Evolutionary conservation across 2,329 filamentous ascomycete species (phyloP), one percentile per base, ranked within the genome.

Genomic region (Delphinella strobiligena): DNA sequence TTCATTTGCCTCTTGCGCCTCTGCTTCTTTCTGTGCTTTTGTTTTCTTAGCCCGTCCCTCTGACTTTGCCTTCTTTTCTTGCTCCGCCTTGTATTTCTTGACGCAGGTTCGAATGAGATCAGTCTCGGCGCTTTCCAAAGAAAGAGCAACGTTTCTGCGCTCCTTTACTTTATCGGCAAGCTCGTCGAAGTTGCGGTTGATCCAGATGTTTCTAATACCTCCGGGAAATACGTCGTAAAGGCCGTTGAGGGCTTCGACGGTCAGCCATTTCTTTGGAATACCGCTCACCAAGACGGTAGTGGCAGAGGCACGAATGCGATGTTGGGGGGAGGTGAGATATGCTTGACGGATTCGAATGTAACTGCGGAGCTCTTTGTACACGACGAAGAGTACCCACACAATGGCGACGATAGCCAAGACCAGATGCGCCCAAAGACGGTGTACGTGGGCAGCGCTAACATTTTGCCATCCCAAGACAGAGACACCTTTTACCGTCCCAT

Each of bases 141-240:
- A 66, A 31, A 70, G 59, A 34, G 89, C 86, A 11, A 94, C 65
- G 7, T 72, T 63, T 45, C 87, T 76, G 33, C 91, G 75, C 47
- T 76, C 66, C 36, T 83, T 74, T 34, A 96, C 82, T 56, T 96
- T 96, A 45, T 88, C 81, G 34, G 84, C 72, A 9, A 98, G 71
- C 7, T 80, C 72, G 32, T 88, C 84, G 49, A 86, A 80, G 54
- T 98, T 84, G 45, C 89, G 76, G 44, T 95, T 98, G 51, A 98
- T 79, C 88, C 89, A 98, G 34, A 98, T 83, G 50, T 96, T 96
- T 44, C 85, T 77, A 54, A 98, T 81, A 19, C 91, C 91, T 15
- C 91, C 91, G 0, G 91, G 91, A 51, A 95, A 96, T 1, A 96
- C 88, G 56, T 98, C 91, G 53, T 93, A 98, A 0, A 98, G 68